Evolutionary conservation across 345 rosid species (phyloP), one percentile per base, ranked within the genome.

Genomic region (Carallia pectinifolia): DNA sequence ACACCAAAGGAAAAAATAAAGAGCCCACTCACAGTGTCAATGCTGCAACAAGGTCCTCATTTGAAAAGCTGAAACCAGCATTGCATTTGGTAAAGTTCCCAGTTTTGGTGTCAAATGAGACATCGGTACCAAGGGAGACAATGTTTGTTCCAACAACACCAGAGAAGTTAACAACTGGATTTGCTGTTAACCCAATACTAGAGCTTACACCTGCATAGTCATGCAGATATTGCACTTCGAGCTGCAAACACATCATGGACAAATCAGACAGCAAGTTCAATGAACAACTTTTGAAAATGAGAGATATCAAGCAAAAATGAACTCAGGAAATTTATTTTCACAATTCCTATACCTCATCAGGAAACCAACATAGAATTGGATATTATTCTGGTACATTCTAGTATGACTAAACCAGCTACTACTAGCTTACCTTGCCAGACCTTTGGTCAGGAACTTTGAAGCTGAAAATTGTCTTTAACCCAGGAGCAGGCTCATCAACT

Each of bases 191-290:
- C 31, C 91, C 96, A 76, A 95, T 73, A 75, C 97, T 92, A 6
- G 96, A 71, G 85, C 87, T 86, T 55, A 92, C 81, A 70, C 92
- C 99, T 0, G 90, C 90, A 53, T 85, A 85, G 52, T 95, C 99
- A 79, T 90, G 97, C 88, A 88, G 77, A 81, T 87, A 95, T 67
- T 91, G 99, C 66, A 95, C 70, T 82, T 95, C 97, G 76, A 88
- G 39, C 99, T 95, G 85, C 77, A 58, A 79, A 55, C 73, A 47
- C 48, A 55, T 55, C 53, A 73, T 33, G 16, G 66, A 50, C 52
- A 44, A 65, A 69, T 56, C 36, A 58, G 29, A 56, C 15, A 53
- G 18, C 19, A 27, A 7, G 16, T 3, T 58, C 36, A 64, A 30
- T 4, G 5, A 23, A 27, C 4, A 72, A 27, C 53, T 47, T 71